phyloP scores from a whole-genome alignment of 169 alveolate species.

The Plasmodium sp. region DNA sequence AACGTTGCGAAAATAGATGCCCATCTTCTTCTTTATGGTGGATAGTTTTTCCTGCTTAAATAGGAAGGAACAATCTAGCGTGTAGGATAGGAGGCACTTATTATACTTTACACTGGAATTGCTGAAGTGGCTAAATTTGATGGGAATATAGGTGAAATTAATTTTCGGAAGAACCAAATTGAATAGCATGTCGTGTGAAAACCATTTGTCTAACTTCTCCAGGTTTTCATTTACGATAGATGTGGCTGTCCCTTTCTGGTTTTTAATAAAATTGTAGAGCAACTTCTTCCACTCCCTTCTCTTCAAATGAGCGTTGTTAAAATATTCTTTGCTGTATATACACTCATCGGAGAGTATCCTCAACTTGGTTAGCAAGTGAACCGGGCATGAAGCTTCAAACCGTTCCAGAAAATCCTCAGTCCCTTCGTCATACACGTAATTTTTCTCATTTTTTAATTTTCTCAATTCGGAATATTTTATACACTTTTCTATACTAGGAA shows the following conservation, averaged over 20 bases:
- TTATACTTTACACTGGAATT: constrained; percentile 15
- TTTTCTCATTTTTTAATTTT: constrained; percentile 21
- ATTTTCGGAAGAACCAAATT: constrained; percentile 60
- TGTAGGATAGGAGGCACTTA: constrained; percentile 60
- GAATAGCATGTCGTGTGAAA: constrained; percentile 69
- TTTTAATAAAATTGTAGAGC: constrained; percentile 43
- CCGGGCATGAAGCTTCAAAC: constrained; percentile 68
- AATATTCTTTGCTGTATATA: constrained; percentile 47
- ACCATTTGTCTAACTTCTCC: constrained; percentile 61
- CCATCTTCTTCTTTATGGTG: constrained; percentile 19
- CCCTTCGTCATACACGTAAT: constrained; percentile 16
- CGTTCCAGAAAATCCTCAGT: constrained; percentile 16
- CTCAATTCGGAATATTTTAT: constrained; percentile 57
- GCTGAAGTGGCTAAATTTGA: constrained; percentile 39
- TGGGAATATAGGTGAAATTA: constrained; percentile 40
- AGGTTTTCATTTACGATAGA: constrained; percentile 39
- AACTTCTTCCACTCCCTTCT: constrained; percentile 64
- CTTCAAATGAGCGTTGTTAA: constrained; percentile 24
- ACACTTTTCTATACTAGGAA: constrained; percentile 52
- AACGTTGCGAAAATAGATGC: constrained; percentile 35
- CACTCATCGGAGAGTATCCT: constrained; percentile 37
- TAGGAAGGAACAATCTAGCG: constrained; percentile 34
- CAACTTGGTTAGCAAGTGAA: constrained; percentile 59
- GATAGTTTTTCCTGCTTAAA: constrained; percentile 71
- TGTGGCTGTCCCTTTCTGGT: constrained; percentile 1